Conservation (phyloP, 495 filamentous ascomycete species). For the Viridothelium virens region DNA sequence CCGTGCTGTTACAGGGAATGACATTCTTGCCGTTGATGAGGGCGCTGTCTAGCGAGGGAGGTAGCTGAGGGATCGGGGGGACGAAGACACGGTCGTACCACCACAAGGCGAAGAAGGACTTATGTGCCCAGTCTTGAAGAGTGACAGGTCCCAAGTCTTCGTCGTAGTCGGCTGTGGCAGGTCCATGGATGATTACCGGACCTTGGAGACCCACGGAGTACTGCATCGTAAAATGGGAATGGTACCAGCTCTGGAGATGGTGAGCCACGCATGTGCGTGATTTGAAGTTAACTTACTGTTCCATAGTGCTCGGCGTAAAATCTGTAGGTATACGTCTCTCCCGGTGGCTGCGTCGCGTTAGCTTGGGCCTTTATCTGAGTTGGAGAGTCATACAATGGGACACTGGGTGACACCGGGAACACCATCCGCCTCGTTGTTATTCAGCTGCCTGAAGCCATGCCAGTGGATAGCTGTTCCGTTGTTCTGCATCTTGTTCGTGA, state of each 20-base stretch:
- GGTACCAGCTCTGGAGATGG: conserved; percentile 19
- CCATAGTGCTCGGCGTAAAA: conserved; percentile 24
- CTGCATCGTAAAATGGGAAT: conserved; percentile 26
- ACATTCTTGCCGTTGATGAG: conserved; percentile 32
- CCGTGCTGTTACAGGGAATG: conserved; percentile 30
- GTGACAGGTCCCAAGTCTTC: conserved; percentile 28
- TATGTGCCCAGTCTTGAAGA: conserved; percentile 34
- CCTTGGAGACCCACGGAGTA: conserved; percentile 24
- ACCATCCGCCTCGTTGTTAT: conserved; percentile 24
- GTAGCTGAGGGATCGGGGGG: conserved; percentile 19
- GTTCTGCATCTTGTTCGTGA: conserved; percentile 20
- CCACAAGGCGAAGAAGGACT: conserved; percentile 16
- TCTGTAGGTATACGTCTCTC: conserved; percentile 24
- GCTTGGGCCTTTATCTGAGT: conserved; percentile 4
- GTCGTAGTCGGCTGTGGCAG: conserved; percentile 19
- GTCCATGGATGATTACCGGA: conserved; percentile 27
- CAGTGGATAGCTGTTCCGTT: conserved; percentile 28
- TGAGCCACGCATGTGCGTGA: conserved; percentile 4
- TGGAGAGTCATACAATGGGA: conserved; percentile 19
- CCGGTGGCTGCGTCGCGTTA: conserved; percentile 17
- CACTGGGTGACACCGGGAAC: conserved; percentile 24
- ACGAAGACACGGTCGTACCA: conserved; percentile 11
- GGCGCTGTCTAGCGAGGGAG: conserved; percentile 18
- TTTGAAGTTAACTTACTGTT: conserved; percentile 4
- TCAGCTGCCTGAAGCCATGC: conserved; percentile 25